Evolutionary conservation across 78 protist genomes (phyloP), one percentile per base, ranked within the genome.

Genomic region (Dictyostelium brefeldianum): DNA sequence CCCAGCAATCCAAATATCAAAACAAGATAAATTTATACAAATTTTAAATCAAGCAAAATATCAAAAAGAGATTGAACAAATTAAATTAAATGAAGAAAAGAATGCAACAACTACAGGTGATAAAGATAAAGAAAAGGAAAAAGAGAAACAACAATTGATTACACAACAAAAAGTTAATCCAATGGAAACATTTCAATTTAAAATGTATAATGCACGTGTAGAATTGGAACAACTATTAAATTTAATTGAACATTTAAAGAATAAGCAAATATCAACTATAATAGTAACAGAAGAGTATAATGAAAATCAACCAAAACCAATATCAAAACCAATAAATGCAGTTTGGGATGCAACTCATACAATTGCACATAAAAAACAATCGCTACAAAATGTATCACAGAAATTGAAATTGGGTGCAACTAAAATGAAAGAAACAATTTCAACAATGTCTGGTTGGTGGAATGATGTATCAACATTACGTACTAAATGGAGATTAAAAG

Each of bases 401-500:
- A 71, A 27, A 74, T 47, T 85, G 22, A 85, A 56, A 14, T 27
- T 22, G 57, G 92, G 92, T 46, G 83, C 83, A 46, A 54, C 31
- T 14, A 71, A 70, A 75, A 85, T 85, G 92, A 85, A 85, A 47
- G 41, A 64, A 20, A 57, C 92, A 6, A 51, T 85, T 0, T 41
- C 29, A 4, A 85, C 92, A 18, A 78, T 71, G 78, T 54, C 81
- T 0, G 11, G 50, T 7, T 85, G 92, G 92, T 85, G 92, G 92
- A 62, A 71, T 53, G 92, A 85, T 59, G 92, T 85, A 0, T 57
- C 77, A 7, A 77, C 73, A 25, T 43, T 85, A 9, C 36, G 83
- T 36, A 36, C 83, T 1, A 85, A 85, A 47, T 85, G 92, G 92
- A 85, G 92, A 75, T 27, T 85, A 48, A 85, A 85, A 59, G 82